These are phyloP conservation scores for Eutypella sp. DNA, from an alignment of 2,329 filamentous ascomycete species.

Conservation along the genomic window DNA sequence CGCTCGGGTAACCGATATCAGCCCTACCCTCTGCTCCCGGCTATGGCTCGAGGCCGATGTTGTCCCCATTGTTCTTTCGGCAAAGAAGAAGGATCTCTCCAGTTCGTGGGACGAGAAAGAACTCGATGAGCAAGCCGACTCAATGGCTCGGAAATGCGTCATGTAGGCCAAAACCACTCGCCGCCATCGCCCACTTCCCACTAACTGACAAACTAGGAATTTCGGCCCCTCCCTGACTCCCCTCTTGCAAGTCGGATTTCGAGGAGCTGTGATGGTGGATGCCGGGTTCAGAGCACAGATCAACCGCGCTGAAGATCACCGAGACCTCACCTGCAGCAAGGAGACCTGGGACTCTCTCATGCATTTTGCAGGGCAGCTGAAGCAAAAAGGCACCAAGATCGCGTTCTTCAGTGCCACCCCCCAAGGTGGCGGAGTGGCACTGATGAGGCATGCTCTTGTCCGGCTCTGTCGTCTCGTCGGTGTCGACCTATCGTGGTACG, in stretches of 20 bases:
- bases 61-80: slow-evolving; percentile 61
- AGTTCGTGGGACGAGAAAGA: slow-evolving; percentile 44
- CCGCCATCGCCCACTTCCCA: not conserved
- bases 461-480: slow-evolving; percentile 63
- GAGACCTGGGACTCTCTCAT: slow-evolving; percentile 63
- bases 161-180: slow-evolving; percentile 43
- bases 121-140: slow-evolving; percentile 79
- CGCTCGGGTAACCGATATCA: slow-evolving; percentile 50
- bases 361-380: slow-evolving; percentile 58
- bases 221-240: slow-evolving; percentile 71
- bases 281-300: slow-evolving; percentile 59
- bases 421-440: slow-evolving; percentile 75
- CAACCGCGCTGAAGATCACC: slow-evolving; percentile 51
- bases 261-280: slow-evolving; percentile 67
- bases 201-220: slow-evolving; percentile 37
- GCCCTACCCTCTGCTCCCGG: slow-evolving; percentile 61
- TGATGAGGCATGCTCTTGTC: slow-evolving; percentile 76
- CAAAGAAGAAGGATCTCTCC: slow-evolving; percentile 34
- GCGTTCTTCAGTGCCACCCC: slow-evolving; percentile 78
- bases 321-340: slow-evolving; percentile 49
- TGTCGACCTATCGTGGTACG: slow-evolving; percentile 70
- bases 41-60: slow-evolving; percentile 76
- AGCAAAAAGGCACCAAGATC: slow-evolving; percentile 59
- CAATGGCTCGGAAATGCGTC: slow-evolving; percentile 73
- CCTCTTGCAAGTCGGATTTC: slow-evolving; percentile 61